phyloP scores from a whole-genome alignment of 257 asterid genomes.

The Cynanchum wilfordii region DNA sequence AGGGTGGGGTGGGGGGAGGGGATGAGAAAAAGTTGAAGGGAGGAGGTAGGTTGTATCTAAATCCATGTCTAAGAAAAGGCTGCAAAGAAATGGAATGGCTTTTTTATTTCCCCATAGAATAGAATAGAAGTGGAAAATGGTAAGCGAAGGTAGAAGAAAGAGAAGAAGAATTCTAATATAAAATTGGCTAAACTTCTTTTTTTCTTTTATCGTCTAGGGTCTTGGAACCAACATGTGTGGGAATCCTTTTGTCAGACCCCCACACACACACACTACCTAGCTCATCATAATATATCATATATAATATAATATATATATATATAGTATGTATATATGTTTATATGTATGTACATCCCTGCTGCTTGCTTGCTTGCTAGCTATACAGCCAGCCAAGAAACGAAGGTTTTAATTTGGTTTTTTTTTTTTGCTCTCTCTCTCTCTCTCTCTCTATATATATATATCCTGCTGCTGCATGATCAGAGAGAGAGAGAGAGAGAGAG shows the following conservation, averaged over 20 bases:
- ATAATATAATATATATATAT: neutral
- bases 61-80: constrained; percentile 24
- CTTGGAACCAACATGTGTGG: constrained; percentile 66
- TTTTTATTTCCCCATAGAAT: neutral
- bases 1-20: neutral
- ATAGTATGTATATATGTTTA: too few species aligned
- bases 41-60: neutral
- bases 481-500: too few species aligned
- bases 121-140: constrained; percentile 37
- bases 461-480: neutral
- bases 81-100: constrained; percentile 20
- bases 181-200: constrained; percentile 25
- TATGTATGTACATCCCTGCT: neutral
- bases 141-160: constrained; percentile 30
- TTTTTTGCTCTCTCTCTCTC: neutral
- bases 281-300: too few species aligned
- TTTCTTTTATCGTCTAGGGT: constrained; percentile 48
- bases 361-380: neutral
- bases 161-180: neutral
- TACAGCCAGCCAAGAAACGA: neutral
- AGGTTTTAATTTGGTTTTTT: neutral
- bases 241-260: constrained; percentile 55
- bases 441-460: too few species aligned
- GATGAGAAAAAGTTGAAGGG: constrained; percentile 2
- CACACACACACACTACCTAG: too few species aligned